Percentiles rank a stretch among this genome's conserved stretches.
Conservation (phyloP, 2,329 filamentous ascomycete genomes). For the Penicillium carneum region DNA sequence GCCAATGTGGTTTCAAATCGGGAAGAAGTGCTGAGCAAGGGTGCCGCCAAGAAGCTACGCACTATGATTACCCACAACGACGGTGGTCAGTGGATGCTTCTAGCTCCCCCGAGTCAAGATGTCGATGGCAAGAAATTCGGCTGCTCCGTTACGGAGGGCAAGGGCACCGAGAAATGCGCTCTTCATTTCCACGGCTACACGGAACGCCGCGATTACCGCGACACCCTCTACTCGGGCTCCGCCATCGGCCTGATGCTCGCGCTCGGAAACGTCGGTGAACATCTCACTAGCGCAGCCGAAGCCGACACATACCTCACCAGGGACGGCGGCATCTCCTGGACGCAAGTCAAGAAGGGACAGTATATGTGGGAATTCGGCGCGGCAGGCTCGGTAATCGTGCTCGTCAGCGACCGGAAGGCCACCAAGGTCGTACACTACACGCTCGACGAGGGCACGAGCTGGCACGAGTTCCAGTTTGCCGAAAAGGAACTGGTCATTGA, state of each 20-base stretch:
- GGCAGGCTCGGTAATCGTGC: constrained; percentile 88
- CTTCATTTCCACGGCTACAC: constrained; percentile 96
- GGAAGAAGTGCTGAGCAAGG: constrained; percentile 66
- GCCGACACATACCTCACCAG: constrained; percentile 89
- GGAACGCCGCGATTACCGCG: constrained; percentile 79
- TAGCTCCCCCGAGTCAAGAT: constrained; percentile 75
- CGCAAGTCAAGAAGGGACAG: constrained; percentile 80
- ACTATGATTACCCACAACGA: constrained; percentile 97
- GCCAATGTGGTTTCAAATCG: constrained; percentile 84
- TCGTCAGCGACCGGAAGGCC: constrained; percentile 74
- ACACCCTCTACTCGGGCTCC: constrained; percentile 86
- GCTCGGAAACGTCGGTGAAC: constrained; percentile 84
- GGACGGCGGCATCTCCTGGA: constrained; percentile 91
- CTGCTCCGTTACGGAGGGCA: constrained; percentile 68
- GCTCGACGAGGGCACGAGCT: constrained; percentile 79
- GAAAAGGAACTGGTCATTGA: constrained; percentile 74
- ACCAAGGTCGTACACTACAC: constrained; percentile 78
- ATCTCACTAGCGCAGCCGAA: constrained; percentile 70
- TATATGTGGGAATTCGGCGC: constrained; percentile 97
- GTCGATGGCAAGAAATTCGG: constrained; percentile 73
- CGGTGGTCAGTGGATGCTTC: constrained; percentile 81
- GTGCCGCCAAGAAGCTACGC: constrained; percentile 78
- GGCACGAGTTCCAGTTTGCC: constrained; percentile 77
- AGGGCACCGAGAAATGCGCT: constrained; percentile 70
- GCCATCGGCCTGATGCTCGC: constrained; percentile 91